Evolutionary conservation across 2,329 filamentous ascomycete species (phyloP).

Genomic region (Zymoseptoria crescenta): DNA sequence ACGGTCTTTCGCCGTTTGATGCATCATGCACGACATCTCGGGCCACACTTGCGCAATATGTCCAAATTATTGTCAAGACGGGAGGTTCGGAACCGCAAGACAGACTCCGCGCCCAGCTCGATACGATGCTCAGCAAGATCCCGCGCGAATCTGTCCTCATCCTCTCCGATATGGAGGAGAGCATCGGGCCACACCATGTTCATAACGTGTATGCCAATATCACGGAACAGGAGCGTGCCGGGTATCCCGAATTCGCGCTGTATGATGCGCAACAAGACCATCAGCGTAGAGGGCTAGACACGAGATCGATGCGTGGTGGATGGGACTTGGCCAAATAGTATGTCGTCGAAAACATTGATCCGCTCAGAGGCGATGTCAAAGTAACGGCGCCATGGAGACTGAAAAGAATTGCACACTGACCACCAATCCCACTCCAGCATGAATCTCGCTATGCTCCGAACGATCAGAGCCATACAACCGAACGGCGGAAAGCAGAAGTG

Average conservation of each 20-base stretch:
- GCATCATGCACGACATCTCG: conserved; percentile 1
- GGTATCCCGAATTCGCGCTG: not conserved
- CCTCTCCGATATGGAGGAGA: conserved; percentile 42
- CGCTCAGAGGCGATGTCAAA: not conserved
- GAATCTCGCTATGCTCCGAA: conserved; percentile 40
- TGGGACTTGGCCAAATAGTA: conserved; percentile 47
- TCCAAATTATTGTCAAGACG: not conserved
- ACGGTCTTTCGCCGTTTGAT: not conserved
- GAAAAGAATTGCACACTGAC: not conserved
- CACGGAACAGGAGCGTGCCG: conserved; percentile 1
- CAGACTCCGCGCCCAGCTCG: conserved; percentile 31
- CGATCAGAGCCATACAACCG: conserved; percentile 38
- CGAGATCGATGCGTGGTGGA: conserved; percentile 23
- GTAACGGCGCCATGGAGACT: too few species aligned
- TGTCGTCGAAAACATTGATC: conserved; percentile 25
- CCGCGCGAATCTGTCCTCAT: conserved; percentile 32
- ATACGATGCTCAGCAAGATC: conserved; percentile 39
- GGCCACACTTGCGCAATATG: not conserved
- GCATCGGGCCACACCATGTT: conserved; percentile 31
- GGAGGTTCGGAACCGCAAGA: not conserved
- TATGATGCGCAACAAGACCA: not conserved
- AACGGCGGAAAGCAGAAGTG: conserved; percentile 39
- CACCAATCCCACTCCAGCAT: not conserved
- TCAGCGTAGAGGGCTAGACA: not conserved
- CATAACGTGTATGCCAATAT: conserved; percentile 21